These are phyloP conservation scores for Scedosporium apiospermum DNA, from an alignment of 2,329 filamentous ascomycete genomes.

Conservation along the genomic window DNA sequence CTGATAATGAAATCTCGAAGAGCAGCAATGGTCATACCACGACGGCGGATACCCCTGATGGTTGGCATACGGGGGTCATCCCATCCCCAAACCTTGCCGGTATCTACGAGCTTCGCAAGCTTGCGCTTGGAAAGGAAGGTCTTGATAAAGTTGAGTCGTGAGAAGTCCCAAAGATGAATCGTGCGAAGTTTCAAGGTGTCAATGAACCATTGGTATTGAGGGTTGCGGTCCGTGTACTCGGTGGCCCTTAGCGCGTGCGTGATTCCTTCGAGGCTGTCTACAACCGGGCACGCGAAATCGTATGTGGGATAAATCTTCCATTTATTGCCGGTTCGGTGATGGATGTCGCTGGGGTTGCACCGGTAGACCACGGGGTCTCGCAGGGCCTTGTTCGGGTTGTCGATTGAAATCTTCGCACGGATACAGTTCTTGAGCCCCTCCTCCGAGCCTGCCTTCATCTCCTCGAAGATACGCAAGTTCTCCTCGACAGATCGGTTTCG, in stretches of 20 bases:
- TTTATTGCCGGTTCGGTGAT: conserved; percentile 68
- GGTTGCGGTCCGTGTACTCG: conserved; percentile 80
- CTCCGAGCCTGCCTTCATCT: conserved; percentile 79
- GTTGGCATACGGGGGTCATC: conserved; percentile 83
- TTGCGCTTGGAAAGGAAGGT: conserved; percentile 82
- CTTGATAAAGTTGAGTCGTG: conserved; percentile 73
- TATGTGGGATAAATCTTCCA: conserved; percentile 88
- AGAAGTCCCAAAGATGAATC: conserved; percentile 80
- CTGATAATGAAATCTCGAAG: conserved; percentile 77
- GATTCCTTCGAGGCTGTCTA: conserved; percentile 72
- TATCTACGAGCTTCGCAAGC: conserved; percentile 72
- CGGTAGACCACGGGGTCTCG: conserved; percentile 96
- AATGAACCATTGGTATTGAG: conserved; percentile 80
- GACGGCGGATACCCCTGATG: conserved; percentile 66
- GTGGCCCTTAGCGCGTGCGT: conserved; percentile 77
- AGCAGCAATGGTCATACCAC: conserved; percentile 70
- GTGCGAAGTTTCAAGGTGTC: conserved; percentile 63
- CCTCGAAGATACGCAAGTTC: conserved; percentile 74
- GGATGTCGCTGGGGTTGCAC: conserved; percentile 60
- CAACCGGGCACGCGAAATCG: conserved; percentile 75
- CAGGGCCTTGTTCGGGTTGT: conserved; percentile 92
- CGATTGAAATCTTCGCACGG: conserved; percentile 83
- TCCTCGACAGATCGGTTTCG: conserved; percentile 74
- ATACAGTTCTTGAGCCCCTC: conserved; percentile 84
- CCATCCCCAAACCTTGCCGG: conserved; percentile 71